Evolutionary conservation across 306 rosid genomes (phyloP), one percentile per base, ranked within the genome.

Genomic region (Acacia confusa): DNA sequence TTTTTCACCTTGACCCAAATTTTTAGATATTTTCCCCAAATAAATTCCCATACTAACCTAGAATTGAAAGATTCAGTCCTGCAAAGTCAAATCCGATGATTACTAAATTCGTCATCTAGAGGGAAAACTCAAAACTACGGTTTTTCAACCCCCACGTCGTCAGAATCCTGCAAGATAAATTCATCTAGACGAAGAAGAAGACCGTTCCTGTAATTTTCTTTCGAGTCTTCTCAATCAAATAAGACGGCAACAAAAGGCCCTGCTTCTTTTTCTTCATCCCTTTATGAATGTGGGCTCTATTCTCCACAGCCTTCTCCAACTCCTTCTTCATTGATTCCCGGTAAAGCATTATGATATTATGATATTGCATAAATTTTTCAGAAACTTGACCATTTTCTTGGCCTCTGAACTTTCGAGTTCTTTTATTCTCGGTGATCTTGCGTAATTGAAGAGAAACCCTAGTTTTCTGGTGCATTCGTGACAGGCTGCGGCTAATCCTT

Each of bases 361-460:
- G 15, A n/a, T 67, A 19, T 27, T 43, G n/a, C 47, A 9, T 30
- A 24, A 41, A 63, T 74, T 53, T 16, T 24, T 36, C 28, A 11
- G 1, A 78, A 71, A 3, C 0, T 74, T 9, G 3, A 47, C 28
- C 7, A 25, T 45, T 47, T 81, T 79, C 57, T 25, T 45, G 16
- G 0, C 53, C 44, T n/a, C 47, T 30, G 3, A 0, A 4, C n/a
- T 27, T 19, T 2, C 12, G 12, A 64, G 58, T 30, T 41, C 27
- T 72, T 0, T 77, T 3, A 69, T 67, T 66, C 57, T 47, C 52
- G 58, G 3, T 12, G 16, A 25, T 74, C 48, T 19, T n/a, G 25
- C 52, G 30, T 65, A 40, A 78, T 72, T 11, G 3, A 53, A 83
- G 36, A 63, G 38, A 20, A 84, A 72, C 82, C 90, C 90, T 87